Base-by-base conservation (phyloP, 2,329 filamentous ascomycete genomes). In the Zalaria obscura region DNA sequence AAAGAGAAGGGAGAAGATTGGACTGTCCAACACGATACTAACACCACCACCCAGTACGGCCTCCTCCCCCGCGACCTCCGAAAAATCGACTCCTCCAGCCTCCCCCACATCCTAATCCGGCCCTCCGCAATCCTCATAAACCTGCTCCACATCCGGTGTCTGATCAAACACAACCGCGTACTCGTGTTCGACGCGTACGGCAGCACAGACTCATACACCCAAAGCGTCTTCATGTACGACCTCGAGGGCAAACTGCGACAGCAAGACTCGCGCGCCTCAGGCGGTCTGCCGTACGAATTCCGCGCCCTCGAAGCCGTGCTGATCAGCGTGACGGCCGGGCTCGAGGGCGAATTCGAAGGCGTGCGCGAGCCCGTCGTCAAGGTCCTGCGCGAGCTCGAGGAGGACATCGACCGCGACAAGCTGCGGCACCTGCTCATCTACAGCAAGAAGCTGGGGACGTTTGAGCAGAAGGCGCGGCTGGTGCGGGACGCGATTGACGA, bases 151-250 rank as follows among this genome's bases (percentile, higher is more conserved):
- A 76, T 98, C 38, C 84, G 91, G 46, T 91, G 94, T 40, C 73
- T 98, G 25, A 94, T 98, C 59, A 95, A 95, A 66, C 77, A 88
- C 48, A 85, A 98, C 56, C 82, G 88, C 25, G 87, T 98, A 5
- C 75, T 98, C 25, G 80, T 98, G 4, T 96, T 98, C 58, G 91
- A 96, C 55, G 85, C 91, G 9, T 96, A 94, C 62, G 91, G 91
- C 27, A 91, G 86, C 34, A 88, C 86, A 45, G 86, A 93, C 51
- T 93, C 87, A 0, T 94, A 95, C 55, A 87, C 89, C 28, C 91
- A 96, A 60, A 94, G 87, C 3, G 77, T 91, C 9, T 98, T 98
- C 65, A 93, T 98, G 77, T 95, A 96, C 63, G 91, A 96, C 56
- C 67, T 98, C 18, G 87, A 96, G 60, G 85, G 85, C 8, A 94